Evolutionary conservation across 108 stramenopile genomes (phyloP).

Genomic region (Discostella stelligeroides): DNA sequence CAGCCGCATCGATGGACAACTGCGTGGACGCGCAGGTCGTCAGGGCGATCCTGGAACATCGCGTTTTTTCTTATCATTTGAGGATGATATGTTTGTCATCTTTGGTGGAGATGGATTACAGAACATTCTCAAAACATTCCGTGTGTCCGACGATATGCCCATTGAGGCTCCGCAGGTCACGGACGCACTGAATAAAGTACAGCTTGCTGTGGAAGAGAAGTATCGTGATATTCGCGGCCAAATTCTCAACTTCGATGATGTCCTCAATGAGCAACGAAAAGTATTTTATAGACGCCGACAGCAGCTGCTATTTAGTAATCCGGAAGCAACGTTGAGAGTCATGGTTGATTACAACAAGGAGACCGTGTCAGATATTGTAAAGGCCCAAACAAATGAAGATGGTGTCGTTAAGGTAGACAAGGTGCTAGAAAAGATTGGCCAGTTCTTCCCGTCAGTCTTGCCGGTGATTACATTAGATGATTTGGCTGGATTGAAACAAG

Average conservation of each 20-base stretch:
- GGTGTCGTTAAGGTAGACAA: conserved; percentile 67
- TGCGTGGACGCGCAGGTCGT: conserved; percentile 93
- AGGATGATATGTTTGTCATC: conserved; percentile 96
- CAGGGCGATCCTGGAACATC: conserved; percentile 96
- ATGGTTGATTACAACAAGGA: conserved; percentile 71
- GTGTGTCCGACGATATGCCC: conserved; percentile 91
- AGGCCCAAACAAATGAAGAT: conserved; percentile 67
- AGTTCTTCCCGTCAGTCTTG: conserved; percentile 81
- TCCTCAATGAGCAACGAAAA: conserved; percentile 76
- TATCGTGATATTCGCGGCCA: conserved; percentile 84
- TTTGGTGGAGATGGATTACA: conserved; percentile 86
- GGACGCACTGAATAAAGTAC: conserved; percentile 84
- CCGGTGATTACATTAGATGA: conserved; percentile 54
- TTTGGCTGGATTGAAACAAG: conserved; percentile 54
- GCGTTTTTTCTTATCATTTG: conserved; percentile 92
- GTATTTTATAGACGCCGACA: conserved; percentile 76
- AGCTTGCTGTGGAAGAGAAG: conserved; percentile 85
- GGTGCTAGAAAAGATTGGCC: conserved; percentile 76
- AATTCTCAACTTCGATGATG: conserved; percentile 86
- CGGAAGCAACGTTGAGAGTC: conserved; percentile 60
- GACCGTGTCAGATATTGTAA: conserved; percentile 76
- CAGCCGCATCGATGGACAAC: conserved; percentile 91
- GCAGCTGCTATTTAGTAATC: conserved; percentile 57
- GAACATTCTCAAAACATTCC: conserved; percentile 85
- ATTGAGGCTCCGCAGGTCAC: conserved; percentile 87